Evolutionary conservation across 108 stramenopile species (phyloP), one percentile per base, ranked within the genome.

Genomic region (Cyclotella cryptica): DNA sequence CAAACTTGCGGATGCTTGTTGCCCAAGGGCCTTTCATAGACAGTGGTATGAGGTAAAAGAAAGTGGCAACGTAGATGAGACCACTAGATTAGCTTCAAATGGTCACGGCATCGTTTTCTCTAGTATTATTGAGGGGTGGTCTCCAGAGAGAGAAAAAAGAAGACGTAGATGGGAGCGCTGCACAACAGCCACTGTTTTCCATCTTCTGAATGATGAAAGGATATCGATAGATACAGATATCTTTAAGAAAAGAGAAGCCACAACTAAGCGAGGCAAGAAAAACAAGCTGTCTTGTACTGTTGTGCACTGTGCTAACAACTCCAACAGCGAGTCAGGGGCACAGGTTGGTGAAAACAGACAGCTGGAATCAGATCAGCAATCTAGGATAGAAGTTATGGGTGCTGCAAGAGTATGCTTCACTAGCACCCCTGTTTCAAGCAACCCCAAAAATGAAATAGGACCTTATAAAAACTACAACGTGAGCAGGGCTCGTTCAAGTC

Each of bases 1-100:
- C 11, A 63, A 78, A 46, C 78, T 94, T 13, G 77, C 90, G 46
- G 91, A 94, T 74, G 75, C 79, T 3, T 85, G 78, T 14, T 81
- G 85, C 53, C 59, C 81, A 0, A 74, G 79, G 59, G 90, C 87
- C 17, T 94, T 94, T 61, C 35, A 66, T 12, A 71, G 71, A 21
- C 68, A 82, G 15, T 92, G 91, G 93, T 86, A 86, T 68, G 61
- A 81, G 0, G 58, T 57, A 47, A 65, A 85, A 73, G 77, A 69
- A 60, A 66, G 29, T 53, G 49, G 71, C 40, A 77, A 64, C 45
- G 54, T 72, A 0, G 74, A 80, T 39, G 74, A 72, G 28, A 68
- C 76, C 46, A 64, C 66, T 39, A 17, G 86, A 49, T 14, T 52
- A 21, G 22, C 69, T 3, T 52, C 65, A 39, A 10, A 9, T 21